Percentiles rank a stretch among this genome's conserved stretches.
Conservation (phyloP, 768 basidiomycete genomes). For the Agrocybe praecox region DNA sequence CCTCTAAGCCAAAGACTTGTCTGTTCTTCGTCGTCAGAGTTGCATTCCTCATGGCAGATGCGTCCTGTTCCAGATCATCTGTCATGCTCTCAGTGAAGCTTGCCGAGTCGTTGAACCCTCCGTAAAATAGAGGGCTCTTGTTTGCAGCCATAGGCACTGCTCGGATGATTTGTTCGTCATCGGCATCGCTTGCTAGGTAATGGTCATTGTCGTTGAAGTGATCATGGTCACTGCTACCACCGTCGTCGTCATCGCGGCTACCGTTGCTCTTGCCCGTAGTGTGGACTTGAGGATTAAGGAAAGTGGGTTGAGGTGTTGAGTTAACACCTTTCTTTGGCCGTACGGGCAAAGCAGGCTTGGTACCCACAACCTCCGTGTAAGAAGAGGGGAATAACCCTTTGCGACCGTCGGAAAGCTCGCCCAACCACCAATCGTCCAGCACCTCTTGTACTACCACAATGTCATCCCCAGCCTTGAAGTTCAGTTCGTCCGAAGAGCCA, state of each 20-base stretch:
- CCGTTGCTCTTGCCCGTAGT: background rate
- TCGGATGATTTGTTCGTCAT: slow-evolving; percentile 53
- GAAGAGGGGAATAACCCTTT: slow-evolving; percentile 83
- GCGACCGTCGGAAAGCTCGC: slow-evolving; percentile 60
- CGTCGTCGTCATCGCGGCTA: slow-evolving; percentile 5
- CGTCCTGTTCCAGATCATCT: slow-evolving; percentile 39
- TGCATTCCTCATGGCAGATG: slow-evolving; percentile 30
- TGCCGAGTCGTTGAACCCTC: slow-evolving; percentile 40
- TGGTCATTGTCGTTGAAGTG: slow-evolving; percentile 24
- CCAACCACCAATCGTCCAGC: slow-evolving; percentile 91
- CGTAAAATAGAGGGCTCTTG: slow-evolving; percentile 44
- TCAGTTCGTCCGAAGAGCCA: slow-evolving; percentile 77
- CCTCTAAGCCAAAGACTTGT: slow-evolving; percentile 14
- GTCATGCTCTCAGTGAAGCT: slow-evolving; percentile 34
- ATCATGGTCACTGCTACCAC: background rate
- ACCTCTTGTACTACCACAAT: slow-evolving; percentile 81
- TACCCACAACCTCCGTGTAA: slow-evolving; percentile 58
- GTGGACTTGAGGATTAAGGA: slow-evolving; percentile 5
- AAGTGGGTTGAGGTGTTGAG: slow-evolving; percentile 7
- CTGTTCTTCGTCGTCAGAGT: slow-evolving; percentile 4
- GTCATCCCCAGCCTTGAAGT: slow-evolving; percentile 73
- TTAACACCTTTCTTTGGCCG: slow-evolving; percentile 19
- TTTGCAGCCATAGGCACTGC: slow-evolving; percentile 44
- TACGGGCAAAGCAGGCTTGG: slow-evolving; percentile 7
- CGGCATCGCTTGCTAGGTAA: slow-evolving; percentile 35